Conservation (phyloP, 202 grass and related monocot species). For the Schoenoplectus triqueter region DNA sequence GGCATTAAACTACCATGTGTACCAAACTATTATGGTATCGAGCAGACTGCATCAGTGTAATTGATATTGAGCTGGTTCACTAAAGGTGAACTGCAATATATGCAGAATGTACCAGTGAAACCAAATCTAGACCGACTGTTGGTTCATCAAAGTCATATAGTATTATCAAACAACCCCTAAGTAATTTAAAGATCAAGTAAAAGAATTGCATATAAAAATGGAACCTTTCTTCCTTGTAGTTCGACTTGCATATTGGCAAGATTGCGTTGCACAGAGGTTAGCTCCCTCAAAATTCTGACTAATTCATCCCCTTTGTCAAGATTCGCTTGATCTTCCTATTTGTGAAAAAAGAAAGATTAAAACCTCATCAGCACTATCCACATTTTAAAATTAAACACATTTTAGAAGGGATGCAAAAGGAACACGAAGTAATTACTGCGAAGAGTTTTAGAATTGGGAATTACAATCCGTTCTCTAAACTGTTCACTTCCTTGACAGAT, state of each 20-base stretch:
- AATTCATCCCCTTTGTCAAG: conserved; percentile 85
- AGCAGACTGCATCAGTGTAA: neutral
- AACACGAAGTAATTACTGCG: neutral
- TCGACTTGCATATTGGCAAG: conserved; percentile 98
- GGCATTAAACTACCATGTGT: too few species aligned
- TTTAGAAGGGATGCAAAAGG: neutral
- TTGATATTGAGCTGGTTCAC: neutral
- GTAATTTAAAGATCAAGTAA: neutral
- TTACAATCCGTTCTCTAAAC: neutral
- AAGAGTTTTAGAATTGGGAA: neutral
- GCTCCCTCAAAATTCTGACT: conserved; percentile 84
- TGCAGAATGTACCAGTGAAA: too few species aligned
- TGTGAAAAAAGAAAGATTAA: conserved; percentile 3
- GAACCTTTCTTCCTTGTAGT: conserved; percentile 94
- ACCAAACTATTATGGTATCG: neutral
- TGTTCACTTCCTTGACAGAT: neutral
- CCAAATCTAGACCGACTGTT: too few species aligned
- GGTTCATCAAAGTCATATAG: too few species aligned
- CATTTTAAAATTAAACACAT: neutral
- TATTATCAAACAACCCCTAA: neutral
- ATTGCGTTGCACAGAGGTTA: conserved; percentile 83
- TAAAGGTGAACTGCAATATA: too few species aligned
- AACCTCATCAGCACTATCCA: neutral
- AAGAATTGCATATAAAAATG: neutral
- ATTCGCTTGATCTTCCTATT: conserved; percentile 74